Conservation (phyloP, 2,329 filamentous ascomycete species). For the Blastomyces gilchristii region DNA sequence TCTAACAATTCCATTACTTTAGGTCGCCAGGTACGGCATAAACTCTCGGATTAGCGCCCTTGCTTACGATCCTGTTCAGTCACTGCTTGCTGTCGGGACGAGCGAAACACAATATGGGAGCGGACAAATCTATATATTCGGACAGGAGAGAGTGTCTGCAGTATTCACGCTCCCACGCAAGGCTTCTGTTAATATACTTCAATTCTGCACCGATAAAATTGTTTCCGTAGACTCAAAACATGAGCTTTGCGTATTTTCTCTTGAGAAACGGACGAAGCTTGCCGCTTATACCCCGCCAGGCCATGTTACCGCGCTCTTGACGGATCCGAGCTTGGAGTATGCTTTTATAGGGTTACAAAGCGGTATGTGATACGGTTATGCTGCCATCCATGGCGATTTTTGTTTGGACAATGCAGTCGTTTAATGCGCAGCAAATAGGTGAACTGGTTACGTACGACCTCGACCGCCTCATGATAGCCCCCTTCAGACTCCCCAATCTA, state of each 20-base stretch:
- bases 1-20: constrained; percentile 3
- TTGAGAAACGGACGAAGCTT: constrained; percentile 57
- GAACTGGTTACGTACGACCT: constrained; percentile 90
- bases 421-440: constrained; percentile 34
- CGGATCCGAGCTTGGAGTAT: constrained; percentile 89
- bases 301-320: constrained; percentile 60
- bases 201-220: constrained; percentile 79
- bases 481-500: constrained; percentile 76
- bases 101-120: constrained; percentile 75
- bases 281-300: constrained; percentile 67
- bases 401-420: not conserved
- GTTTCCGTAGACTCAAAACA: constrained; percentile 77
- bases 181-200: constrained; percentile 64
- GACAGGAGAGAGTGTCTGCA: constrained; percentile 68
- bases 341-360: constrained; percentile 72
- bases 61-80: constrained; percentile 88
- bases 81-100: constrained; percentile 83
- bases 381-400: not conserved
- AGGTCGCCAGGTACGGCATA: constrained; percentile 67
- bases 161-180: constrained; percentile 60
- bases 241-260: constrained; percentile 73
- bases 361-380: constrained; percentile 34
- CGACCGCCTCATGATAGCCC: constrained; percentile 64
- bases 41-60: constrained; percentile 66
- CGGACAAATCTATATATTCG: constrained; percentile 82